Evolutionary conservation across 73 alveolate species (phyloP).

Genomic region (Symbiodinium natans): DNA sequence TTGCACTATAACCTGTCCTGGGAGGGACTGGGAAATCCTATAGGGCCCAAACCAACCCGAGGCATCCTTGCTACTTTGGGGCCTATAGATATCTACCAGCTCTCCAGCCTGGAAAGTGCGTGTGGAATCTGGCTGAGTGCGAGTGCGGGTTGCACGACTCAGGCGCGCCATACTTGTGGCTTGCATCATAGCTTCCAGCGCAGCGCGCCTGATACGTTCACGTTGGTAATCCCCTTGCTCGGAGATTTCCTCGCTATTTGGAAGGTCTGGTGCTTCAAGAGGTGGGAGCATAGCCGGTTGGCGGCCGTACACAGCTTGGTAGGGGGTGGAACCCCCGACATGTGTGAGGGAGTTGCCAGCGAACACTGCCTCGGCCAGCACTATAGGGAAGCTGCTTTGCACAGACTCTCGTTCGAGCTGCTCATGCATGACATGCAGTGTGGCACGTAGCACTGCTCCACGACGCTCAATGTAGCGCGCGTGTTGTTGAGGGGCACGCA

Average conservation of each 20-base stretch:
- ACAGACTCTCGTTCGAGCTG: neutral
- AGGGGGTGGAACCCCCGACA: constrained; percentile 22
- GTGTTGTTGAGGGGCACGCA: constrained; percentile 13
- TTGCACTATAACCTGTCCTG: neutral
- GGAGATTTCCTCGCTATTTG: neutral
- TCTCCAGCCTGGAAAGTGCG: neutral
- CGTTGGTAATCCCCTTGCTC: neutral
- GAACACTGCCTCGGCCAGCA: constrained; percentile 23
- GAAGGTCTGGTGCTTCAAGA: neutral
- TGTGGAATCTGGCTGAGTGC: neutral
- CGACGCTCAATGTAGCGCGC: constrained; percentile 30
- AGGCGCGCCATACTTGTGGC: constrained; percentile 32
- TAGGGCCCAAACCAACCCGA: constrained; percentile 33
- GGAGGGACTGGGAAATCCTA: neutral
- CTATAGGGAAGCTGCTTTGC: neutral
- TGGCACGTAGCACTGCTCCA: neutral
- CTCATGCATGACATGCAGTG: neutral
- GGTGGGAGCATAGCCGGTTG: constrained; percentile 51
- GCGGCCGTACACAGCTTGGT: constrained; percentile 7
- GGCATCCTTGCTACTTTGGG: neutral
- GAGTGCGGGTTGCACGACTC: neutral
- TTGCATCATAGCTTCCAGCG: constrained; percentile 38
- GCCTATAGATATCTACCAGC: constrained; percentile 12
- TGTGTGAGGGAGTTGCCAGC: neutral
- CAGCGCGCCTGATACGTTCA: neutral